phyloP scores from a whole-genome alignment of 257 asterid species.

The Verbena officinalis region DNA sequence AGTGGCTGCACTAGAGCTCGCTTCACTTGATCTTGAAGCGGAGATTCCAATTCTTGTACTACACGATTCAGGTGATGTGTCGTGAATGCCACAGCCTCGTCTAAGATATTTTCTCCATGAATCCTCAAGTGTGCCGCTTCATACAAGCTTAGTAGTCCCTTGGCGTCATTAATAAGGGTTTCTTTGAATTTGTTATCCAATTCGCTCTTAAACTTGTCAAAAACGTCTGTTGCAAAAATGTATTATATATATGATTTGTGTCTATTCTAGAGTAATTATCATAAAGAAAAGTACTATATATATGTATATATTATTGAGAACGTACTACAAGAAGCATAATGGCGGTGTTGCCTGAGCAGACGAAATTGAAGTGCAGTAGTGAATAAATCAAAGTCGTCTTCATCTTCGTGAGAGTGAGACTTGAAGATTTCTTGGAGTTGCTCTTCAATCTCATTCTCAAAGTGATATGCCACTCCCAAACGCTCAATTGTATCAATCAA shows the following conservation, averaged over 20 bases:
- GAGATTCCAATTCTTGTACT: not conserved
- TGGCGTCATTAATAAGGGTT: not conserved
- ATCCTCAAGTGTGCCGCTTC: slow-evolving; percentile 43
- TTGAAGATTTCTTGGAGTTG: slow-evolving; percentile 14
- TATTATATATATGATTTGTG: too few relatives aligned
- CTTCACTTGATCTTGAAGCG: slow-evolving; percentile 11
- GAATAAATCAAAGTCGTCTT: slow-evolving; percentile 1
- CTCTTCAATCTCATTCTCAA: slow-evolving; percentile 10
- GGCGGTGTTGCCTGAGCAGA: slow-evolving; percentile 20
- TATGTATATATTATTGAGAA: not conserved
- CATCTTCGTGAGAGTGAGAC: not conserved
- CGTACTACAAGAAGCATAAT: slow-evolving; percentile 5
- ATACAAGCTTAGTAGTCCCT: slow-evolving; percentile 35
- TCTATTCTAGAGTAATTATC: too few relatives aligned
- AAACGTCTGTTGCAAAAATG: slow-evolving; percentile 1
- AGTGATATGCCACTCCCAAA: slow-evolving; percentile 31
- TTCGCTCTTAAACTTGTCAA: slow-evolving; percentile 27
- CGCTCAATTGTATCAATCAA: slow-evolving; percentile 22
- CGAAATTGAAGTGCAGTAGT: slow-evolving; percentile 16
- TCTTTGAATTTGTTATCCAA: slow-evolving; percentile 17
- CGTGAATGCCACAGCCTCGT: slow-evolving; percentile 32
- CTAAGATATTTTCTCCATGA: slow-evolving; percentile 40
- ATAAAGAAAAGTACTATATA: not conserved
- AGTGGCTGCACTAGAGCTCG: slow-evolving; percentile 6
- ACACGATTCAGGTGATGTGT: slow-evolving; percentile 1